These are phyloP conservation scores for Penicillium mononematosum DNA, from an alignment of 495 filamentous ascomycete genomes.

Conservation along the genomic window DNA sequence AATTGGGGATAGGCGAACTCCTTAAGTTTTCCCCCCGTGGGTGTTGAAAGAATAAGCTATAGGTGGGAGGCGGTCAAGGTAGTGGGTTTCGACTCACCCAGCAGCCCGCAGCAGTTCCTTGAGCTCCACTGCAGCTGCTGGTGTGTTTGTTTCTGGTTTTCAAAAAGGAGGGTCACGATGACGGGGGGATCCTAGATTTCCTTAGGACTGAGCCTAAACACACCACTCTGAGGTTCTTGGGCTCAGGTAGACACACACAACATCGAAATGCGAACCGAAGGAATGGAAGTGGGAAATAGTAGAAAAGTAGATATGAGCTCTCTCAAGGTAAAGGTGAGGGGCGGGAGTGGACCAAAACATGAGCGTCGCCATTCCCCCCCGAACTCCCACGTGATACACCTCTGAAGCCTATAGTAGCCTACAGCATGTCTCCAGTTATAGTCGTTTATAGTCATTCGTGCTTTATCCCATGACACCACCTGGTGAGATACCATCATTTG, in stretches of 20 bases:
- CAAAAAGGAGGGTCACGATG: constrained; percentile 16
- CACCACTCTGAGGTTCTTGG: neutral
- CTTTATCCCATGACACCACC: neutral
- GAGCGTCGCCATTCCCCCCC: constrained; percentile 6
- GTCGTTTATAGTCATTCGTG: neutral
- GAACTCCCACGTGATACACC: constrained; percentile 33
- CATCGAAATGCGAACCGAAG: neutral
- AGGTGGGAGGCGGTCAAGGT: constrained; percentile 30
- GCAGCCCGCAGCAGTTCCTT: constrained; percentile 26
- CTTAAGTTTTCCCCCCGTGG: constrained; percentile 18
- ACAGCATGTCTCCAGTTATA: neutral
- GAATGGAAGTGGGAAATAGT: neutral
- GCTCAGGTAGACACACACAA: neutral
- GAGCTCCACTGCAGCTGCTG: constrained; percentile 32
- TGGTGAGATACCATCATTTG: neutral
- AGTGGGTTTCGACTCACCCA: constrained; percentile 24
- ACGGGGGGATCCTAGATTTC: neutral
- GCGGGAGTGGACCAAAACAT: constrained; percentile 34
- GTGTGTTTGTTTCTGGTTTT: constrained; percentile 15
- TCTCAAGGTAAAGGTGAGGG: constrained; percentile 23
- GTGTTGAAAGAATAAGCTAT: constrained; percentile 19
- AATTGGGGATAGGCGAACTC: constrained; percentile 10
- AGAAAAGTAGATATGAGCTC: constrained; percentile 6
- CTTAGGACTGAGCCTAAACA: neutral
- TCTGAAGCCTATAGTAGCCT: constrained; percentile 10